Base-by-base conservation (phyloP, 2,329 filamentous ascomycete genomes). In the Colletotrichum chrysophilum region DNA sequence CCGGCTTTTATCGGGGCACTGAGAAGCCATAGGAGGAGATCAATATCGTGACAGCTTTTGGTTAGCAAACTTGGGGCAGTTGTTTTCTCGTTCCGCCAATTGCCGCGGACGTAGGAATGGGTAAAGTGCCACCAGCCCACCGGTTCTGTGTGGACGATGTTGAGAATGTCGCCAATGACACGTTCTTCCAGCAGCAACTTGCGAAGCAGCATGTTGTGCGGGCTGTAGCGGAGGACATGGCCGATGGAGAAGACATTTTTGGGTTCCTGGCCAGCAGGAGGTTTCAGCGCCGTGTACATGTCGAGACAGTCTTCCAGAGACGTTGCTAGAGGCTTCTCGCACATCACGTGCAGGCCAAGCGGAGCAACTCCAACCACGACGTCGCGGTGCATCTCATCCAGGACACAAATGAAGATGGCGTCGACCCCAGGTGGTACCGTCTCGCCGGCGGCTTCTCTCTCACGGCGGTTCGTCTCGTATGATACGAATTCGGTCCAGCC, bases 41-140 rank as follows among this genome's bases (percentile, higher is more conserved):
- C 97, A 66, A 99, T 94, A 80, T 99, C 97, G 81, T 99, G 97
- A 79, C 97, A 98, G 75, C 95, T 97, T 85, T 98, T 99, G 4
- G 96, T 98, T 34, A 99, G 89, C 3, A 99, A 88, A 2, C 94
- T 96, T 8, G 93, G 96, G 28, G 91, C 96, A n/a, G 90, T 93
- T 7, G 87, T 93, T 1, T 92, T 93, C 78, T 95, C 92, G 77
- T 94, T 95, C 7, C 96, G 92, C 97, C 97, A 98, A 85, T 98
- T 98, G 18, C 97, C 97, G 61, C 95, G 91, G 43, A 98, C 96
- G 80, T 96, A 98, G 56, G 93, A 95, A 83, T 98, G 96, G 1
- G 94, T 89, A 82, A 97, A 98, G 83, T 98, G 97, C 95, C 96
- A 98, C 93, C 94, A 98, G 1, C 97, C 97, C 1, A 99, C 93